phyloP scores from a whole-genome alignment of 2,329 filamentous ascomycete genomes.

The Beauveria varroae region DNA sequence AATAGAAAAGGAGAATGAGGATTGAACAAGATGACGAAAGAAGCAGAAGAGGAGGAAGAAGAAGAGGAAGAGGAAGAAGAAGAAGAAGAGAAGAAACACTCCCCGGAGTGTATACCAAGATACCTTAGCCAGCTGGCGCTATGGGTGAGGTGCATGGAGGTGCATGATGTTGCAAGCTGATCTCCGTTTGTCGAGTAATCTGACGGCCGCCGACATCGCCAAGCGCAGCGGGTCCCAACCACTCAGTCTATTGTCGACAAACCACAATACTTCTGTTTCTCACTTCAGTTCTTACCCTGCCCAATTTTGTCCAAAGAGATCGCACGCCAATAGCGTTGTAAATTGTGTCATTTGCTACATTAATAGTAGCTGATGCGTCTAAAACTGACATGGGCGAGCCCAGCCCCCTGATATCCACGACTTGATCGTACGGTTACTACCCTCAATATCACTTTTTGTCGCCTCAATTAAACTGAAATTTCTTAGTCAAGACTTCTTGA shows the following conservation, averaged over 20 bases:
- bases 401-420: background rate
- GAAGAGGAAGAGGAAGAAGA: background rate
- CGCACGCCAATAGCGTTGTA: background rate
- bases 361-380: background rate
- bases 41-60: background rate
- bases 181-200: constrained; percentile 4
- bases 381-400: background rate
- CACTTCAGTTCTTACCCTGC: background rate
- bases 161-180: background rate
- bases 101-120: too few species aligned
- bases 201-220: constrained; percentile 7
- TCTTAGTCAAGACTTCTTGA: background rate
- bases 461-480: constrained; percentile 3
- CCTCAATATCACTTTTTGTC: background rate
- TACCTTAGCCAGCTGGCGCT: background rate
- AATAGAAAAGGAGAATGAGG: background rate
- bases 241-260: background rate
- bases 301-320: background rate
- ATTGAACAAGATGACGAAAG: background rate
- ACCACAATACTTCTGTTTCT: background rate
- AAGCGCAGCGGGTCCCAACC: background rate
- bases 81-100: too few species aligned
- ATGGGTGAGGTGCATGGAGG: background rate
- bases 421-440: background rate
- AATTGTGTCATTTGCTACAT: constrained; percentile 8